Base-by-base conservation (phyloP, 2,329 filamentous ascomycete species). In the Lasiodiplodia citricola region DNA sequence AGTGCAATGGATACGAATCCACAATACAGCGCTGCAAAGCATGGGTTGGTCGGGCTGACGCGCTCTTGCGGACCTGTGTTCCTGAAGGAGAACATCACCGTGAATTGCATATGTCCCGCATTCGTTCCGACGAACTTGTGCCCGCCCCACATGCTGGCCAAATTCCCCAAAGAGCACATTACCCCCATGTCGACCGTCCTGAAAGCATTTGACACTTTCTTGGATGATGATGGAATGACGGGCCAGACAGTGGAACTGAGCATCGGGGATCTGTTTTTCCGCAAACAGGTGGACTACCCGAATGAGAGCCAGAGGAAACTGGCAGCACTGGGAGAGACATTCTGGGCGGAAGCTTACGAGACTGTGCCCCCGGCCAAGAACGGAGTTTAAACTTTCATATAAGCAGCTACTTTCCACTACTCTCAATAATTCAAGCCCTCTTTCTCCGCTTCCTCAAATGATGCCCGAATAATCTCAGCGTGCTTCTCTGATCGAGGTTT, bases 281-380 rank as follows among this genome's bases (percentile, higher is more conserved):
- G 80, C 60, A 70, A 80, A 62, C 76, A 75, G 68, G 72, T 76
- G 31, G 79, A 79, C 16, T 83, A 76, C 72, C 73, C 75, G 10
- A 80, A 81, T 70, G 77, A 79, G 65, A 83, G 80, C 70, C 79
- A 81, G 71, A 75, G 73, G 62, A 83, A 79, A 77, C 74, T 79
- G 68, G 76, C 75, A 2, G 60, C 70, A 31, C 70, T 79, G 70
- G 75, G 76, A 66, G 58, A 72, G 60, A 62, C 57, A 21, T 71
- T 80, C 47, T 81, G 79, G 79, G 73, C 79, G 65, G 64, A 71
- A 51, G 77, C 72, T 8, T 79, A 78, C 70, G 68, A 70, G 58
- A 73, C 74, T 57, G 73, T 75, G 10, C 72, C 73, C 3, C 71
- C 72, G 57, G 74, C 74, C 64, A 62, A 5, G 41, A 47, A 62